Percentiles rank a stretch among this genome's conserved stretches.
These are phyloP conservation scores for Juncus effusus DNA, from an alignment of 176 grass and related monocot genomes.

Conservation along the genomic window DNA sequence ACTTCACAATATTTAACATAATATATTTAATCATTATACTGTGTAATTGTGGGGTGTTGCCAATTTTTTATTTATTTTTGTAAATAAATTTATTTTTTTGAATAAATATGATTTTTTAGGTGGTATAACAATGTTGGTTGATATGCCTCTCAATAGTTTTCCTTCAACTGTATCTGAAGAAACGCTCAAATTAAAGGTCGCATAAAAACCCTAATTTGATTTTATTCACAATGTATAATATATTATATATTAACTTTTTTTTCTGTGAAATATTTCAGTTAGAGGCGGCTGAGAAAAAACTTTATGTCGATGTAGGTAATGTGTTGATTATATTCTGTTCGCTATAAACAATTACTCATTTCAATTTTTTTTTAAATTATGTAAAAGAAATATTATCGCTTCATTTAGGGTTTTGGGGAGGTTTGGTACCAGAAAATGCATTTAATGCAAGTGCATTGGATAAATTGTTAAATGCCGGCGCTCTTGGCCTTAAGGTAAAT, in stretches of 20 bases:
- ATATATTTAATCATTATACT: too few relatives aligned
- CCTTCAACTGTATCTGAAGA: slow-evolving; percentile 84
- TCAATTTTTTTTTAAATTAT: slow-evolving; percentile 8
- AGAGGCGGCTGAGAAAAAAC: slow-evolving; percentile 60
- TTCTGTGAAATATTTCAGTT: slow-evolving; percentile 42
- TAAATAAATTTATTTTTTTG: background rate
- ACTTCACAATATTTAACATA: too few relatives aligned
- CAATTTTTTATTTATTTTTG: too few relatives aligned
- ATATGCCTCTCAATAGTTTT: slow-evolving; percentile 95
- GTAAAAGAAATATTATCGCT: background rate
- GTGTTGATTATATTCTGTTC: slow-evolving; percentile 17
- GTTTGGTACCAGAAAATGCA: slow-evolving; percentile 95
- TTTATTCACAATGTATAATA: background rate
- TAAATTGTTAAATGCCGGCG: slow-evolving; percentile 65
- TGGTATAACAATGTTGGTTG: slow-evolving; percentile 84
- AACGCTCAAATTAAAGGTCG: slow-evolving; percentile 85
- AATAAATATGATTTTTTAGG: slow-evolving; percentile 37
- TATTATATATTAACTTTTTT: slow-evolving; percentile 8
- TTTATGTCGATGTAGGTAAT: slow-evolving; percentile 86
- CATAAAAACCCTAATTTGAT: slow-evolving; percentile 14
- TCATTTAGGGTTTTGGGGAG: slow-evolving; percentile 86
- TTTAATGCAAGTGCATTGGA: slow-evolving; percentile 65
- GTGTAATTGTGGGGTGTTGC: background rate
- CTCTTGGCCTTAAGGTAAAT: slow-evolving; percentile 81
- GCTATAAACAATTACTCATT: background rate